phyloP scores from a whole-genome alignment of 371 early-diverging fungal genomes.

The Umbelopsis sp. region DNA sequence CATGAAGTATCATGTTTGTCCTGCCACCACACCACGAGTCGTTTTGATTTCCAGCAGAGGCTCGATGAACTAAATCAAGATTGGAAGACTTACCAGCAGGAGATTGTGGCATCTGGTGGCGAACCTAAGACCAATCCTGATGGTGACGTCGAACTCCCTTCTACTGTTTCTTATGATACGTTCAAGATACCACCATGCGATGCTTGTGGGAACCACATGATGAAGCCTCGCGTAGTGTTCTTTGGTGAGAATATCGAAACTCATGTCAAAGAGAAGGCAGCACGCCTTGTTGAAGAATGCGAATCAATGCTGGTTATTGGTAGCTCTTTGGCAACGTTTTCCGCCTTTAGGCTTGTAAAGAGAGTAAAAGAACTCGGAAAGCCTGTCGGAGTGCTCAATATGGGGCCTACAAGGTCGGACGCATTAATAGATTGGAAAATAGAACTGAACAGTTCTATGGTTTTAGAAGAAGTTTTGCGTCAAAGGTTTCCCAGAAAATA shows the following conservation, averaged over 20 bases:
- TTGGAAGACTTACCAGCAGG: slow-evolving; percentile 51
- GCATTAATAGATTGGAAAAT: slow-evolving; percentile 59
- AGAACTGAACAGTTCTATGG: slow-evolving; percentile 51
- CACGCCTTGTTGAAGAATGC: slow-evolving; percentile 57
- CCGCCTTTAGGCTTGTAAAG: slow-evolving; percentile 76
- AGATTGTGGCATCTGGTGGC: slow-evolving; percentile 29
- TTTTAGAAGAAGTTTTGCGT: slow-evolving; percentile 28
- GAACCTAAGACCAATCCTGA: slow-evolving; percentile 79
- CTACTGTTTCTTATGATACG: slow-evolving; percentile 54
- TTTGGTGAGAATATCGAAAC: slow-evolving; percentile 86
- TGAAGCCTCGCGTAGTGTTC: slow-evolving; percentile 82
- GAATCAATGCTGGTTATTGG: slow-evolving; percentile 78
- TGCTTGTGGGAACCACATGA: slow-evolving; percentile 60
- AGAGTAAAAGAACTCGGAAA: slow-evolving; percentile 61
- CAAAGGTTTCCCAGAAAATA: neutral
- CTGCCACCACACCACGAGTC: slow-evolving; percentile 58
- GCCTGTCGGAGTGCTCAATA: slow-evolving; percentile 72
- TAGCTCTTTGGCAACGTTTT: slow-evolving; percentile 81
- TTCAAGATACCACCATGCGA: slow-evolving; percentile 79
- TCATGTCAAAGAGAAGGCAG: slow-evolving; percentile 52
- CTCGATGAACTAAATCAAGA: slow-evolving; percentile 75
- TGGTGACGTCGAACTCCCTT: slow-evolving; percentile 82
- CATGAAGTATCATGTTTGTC: slow-evolving; percentile 71
- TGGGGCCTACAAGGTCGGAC: slow-evolving; percentile 81
- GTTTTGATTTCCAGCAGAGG: slow-evolving; percentile 68